Base-by-base conservation (phyloP, 2,329 filamentous ascomycete genomes). In the Trichoderma gracile region DNA sequence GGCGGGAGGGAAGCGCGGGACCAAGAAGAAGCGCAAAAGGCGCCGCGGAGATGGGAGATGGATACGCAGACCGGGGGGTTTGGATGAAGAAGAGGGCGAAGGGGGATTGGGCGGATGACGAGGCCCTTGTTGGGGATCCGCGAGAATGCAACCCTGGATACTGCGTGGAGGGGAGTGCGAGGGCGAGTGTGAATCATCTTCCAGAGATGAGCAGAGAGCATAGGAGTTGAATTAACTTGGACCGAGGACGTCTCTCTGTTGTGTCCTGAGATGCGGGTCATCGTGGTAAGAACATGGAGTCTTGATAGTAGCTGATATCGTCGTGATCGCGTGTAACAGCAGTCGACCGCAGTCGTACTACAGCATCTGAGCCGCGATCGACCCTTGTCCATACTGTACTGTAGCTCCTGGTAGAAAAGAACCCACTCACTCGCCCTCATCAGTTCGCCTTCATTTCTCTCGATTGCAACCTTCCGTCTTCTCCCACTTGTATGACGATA, bases 131-230 rank as follows among this genome's bases (percentile, higher is more conserved):
- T 53, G 33, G n/a, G 23, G 58, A 53, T 49, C 58, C 58, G 49
- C 58, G 58, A 42, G 46, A 45, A 54, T 62, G 58, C 40, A 54
- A 62, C 58, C 49, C 58, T 61, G n/a, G n/a, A n/a, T n/a, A n/a
- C n/a, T n/a, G n/a, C n/a, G n/a, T n/a, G n/a, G n/a, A n/a, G n/a
- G n/a, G n/a, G n/a, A n/a, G n/a, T n/a, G n/a, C n/a, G n/a, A n/a
- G n/a, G n/a, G n/a, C n/a, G n/a, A n/a, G n/a, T n/a, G n/a, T n/a
- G n/a, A 5, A 5, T 3, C 25, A 25, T 25, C 25, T 25, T 25
- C 3, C 25, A 25, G 25, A 14, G 33, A 38, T 10, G 30, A 33
- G 30, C 9, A 2, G 30, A 33, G 30, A 33, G 30, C 30, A 33
- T 7, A 10, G 1, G 6, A 10, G 10, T 1, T 10, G 6, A 9